Conservation (phyloP, 257 asterid genomes). For the Solanum microdontum region DNA sequence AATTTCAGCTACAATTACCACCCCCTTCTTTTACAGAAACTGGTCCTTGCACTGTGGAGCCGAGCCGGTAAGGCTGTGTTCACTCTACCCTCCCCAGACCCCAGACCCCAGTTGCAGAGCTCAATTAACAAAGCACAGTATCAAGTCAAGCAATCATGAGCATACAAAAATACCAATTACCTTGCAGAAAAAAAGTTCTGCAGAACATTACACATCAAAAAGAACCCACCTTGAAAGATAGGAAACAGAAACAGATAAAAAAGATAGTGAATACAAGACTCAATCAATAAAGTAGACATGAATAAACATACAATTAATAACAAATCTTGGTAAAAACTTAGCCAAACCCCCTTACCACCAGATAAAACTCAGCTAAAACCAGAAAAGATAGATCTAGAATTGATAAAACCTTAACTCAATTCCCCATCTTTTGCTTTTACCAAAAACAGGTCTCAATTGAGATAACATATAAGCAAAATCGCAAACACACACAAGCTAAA, state of each 20-base stretch:
- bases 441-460: not conserved
- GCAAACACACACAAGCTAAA: not conserved
- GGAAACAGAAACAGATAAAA: not conserved
- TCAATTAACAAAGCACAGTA: not conserved
- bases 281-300: not conserved
- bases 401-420: not conserved
- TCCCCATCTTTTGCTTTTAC: not conserved
- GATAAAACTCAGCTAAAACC: not conserved
- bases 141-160: not conserved
- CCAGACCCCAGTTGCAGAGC: not conserved
- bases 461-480: not conserved
- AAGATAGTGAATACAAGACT: not conserved
- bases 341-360: not conserved
- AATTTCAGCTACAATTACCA: not conserved
- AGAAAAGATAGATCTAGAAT: not conserved
- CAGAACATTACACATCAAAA: not conserved
- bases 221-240: not conserved
- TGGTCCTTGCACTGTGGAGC: not conserved
- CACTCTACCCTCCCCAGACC: not conserved
- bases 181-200: not conserved
- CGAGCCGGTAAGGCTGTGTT: not conserved
- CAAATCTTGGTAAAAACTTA: not conserved
- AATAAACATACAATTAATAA: not conserved
- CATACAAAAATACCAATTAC: not conserved
- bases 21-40: not conserved